A percentile compares a stretch with the other conserved stretches of the same genome.
Evolutionary conservation across 495 filamentous ascomycete species (phyloP).

Genomic region (Penicillium simplicissimum): DNA sequence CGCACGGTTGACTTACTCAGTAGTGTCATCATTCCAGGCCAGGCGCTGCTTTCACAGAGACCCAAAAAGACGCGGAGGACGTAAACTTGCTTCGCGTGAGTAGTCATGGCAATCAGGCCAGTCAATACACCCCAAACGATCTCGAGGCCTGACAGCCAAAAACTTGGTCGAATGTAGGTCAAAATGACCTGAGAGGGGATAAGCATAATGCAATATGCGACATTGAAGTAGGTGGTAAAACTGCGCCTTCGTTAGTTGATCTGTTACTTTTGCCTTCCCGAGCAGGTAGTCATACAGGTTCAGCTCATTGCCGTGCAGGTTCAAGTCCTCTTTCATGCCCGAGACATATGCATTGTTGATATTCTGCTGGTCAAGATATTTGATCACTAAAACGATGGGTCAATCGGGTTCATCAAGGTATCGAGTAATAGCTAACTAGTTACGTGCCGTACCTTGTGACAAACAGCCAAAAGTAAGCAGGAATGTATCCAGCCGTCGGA

Average conservation of each 20-base stretch:
- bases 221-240: conserved; percentile 55
- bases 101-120: conserved; percentile 31
- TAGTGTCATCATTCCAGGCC: conserved; percentile 38
- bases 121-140: conserved; percentile 47
- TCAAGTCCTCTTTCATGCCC: conserved; percentile 37
- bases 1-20: conserved; percentile 21
- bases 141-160: conserved; percentile 57
- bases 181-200: conserved; percentile 59
- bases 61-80: conserved; percentile 33
- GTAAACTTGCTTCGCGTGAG: conserved; percentile 31
- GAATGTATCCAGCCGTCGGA: conserved; percentile 34
- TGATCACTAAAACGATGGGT: conserved; percentile 39
- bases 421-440: neutral
- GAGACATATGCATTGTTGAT: conserved; percentile 55
- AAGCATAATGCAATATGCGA: conserved; percentile 60
- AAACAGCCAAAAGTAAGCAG: conserved; percentile 36
- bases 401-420: neutral
- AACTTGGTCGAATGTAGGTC: conserved; percentile 53
- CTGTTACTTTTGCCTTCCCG: neutral
- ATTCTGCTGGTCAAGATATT: conserved; percentile 57
- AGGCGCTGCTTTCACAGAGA: conserved; percentile 35
- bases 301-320: conserved; percentile 51
- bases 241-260: conserved; percentile 14
- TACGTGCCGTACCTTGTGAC: conserved; percentile 29
- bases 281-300: conserved; percentile 23